Evolutionary conservation across 1,139 yeast genomes (phyloP), one percentile per base, ranked within the genome.

Genomic region (Kazachstania sp.): DNA sequence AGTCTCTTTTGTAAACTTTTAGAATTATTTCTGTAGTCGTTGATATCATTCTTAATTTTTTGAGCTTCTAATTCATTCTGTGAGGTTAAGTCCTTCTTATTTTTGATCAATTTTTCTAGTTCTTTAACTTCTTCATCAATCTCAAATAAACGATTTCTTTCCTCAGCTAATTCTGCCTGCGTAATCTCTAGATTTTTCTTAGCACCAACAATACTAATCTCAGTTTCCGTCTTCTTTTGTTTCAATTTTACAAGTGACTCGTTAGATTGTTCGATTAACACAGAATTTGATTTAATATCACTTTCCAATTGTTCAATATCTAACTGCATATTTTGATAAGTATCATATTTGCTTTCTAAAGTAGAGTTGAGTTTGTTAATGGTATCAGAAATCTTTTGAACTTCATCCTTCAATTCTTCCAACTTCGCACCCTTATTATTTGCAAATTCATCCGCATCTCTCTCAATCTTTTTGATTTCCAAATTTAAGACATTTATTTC

Each of bases 381-480:
- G 29, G 66, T 60, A 13, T 60, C 54, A 18, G 73, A 67, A 43
- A 83, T 61, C 5, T 52, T 43, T 2, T 62, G 60, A 12, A 84
- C 71, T 54, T 85, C 90, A 26, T 64, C 57, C 57, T 81, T 78
- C 47, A 94, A 69, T 54, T 84, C 78, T 47, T 79, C 78, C 49
- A 94, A 72, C 63, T 92, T 94, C 1, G 83, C 77, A 0, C 90
- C 87, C 56, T 88, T 90, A 63, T 94, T 86, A 47, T 71, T 72
- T 51, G 78, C 79, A 64, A 90, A 90, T 56, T 94, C 98, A 45
- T 73, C 71, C 71, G 88, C 86, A 63, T 94, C 98, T 32, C 71
- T 75, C 59, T 85, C 87, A 48, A 86, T 81, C 6, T 63, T 63
- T 8, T 59, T 53, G n/a, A 86, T 75, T 39, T 81, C 86, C 1